Evolutionary conservation across 768 basidiomycete species (phyloP).

Genomic region (Macrolepiota albuminosa): DNA sequence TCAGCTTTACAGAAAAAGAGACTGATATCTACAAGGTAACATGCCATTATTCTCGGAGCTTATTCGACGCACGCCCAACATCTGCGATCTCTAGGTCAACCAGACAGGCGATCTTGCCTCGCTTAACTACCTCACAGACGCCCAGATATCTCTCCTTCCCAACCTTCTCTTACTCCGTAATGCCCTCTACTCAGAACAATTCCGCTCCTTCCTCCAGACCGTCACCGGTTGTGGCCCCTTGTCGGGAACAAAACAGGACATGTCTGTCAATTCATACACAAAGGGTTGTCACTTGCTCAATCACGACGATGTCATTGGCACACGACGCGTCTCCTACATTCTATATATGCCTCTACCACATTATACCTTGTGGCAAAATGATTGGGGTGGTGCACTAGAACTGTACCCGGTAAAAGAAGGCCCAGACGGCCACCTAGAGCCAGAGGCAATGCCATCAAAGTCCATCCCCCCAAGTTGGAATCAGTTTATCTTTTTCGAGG

Average conservation of each 20-base stretch:
- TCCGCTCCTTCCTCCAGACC: constrained; percentile 76
- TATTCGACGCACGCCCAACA: constrained; percentile 5
- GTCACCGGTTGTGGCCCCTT: constrained; percentile 93
- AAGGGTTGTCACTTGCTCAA: constrained; percentile 92
- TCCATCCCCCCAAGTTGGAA: constrained; percentile 81
- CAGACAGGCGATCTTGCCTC: constrained; percentile 97
- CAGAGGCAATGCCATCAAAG: constrained; percentile 59
- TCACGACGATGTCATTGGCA: constrained; percentile 97
- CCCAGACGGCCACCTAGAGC: constrained; percentile 65
- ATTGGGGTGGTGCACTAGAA: constrained; percentile 93
- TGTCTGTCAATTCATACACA: constrained; percentile 90
- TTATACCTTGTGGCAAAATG: constrained; percentile 73
- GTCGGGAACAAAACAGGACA: constrained; percentile 89
- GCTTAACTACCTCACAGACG: constrained; percentile 75
- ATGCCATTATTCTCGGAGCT: constrained; percentile 2
- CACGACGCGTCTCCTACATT: constrained; percentile 92
- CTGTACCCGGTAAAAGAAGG: constrained; percentile 73
- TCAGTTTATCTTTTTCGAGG: constrained; percentile 83
- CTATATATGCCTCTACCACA: constrained; percentile 88
- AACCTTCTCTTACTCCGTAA: constrained; percentile 79
- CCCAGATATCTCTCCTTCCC: constrained; percentile 76
- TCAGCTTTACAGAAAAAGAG: constrained; percentile 89
- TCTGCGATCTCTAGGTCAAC: constrained; percentile 59
- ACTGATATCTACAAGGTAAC: constrained; percentile 95
- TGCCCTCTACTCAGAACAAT: constrained; percentile 82